Evolutionary conservation across 768 basidiomycete genomes (phyloP), one percentile per base, ranked within the genome.

Genomic region (Collybiopsis confluens): DNA sequence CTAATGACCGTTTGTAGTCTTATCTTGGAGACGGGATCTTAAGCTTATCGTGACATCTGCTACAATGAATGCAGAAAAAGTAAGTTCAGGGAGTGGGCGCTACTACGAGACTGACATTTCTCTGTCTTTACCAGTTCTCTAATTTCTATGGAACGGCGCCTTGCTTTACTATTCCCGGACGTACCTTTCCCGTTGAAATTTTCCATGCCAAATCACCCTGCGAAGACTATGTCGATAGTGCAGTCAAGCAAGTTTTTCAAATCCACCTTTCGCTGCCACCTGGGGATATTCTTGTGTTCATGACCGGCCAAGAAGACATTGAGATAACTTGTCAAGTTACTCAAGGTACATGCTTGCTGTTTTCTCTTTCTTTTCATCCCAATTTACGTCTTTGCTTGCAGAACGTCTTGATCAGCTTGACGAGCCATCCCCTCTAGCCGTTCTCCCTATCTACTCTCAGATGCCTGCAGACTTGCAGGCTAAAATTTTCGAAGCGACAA

Each of bases 301-400:
- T 98, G 96, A 99, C 97, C 23, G 97, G 97, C 35, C 97, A 98
- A 72, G 97, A 98, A 71, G 96, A 99, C 67, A 99, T 99, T 56
- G 96, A 98, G 70, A 81, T 92, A 27, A 98, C 94, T 10, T 99
- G 97, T 65, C 89, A 92, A 63, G 96, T 98, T 28, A 75, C 98
- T 18, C 82, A 88, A 68, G 94, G 94, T 93, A 24, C 15, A 1
- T n/a, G 10, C 30, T 40, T 43, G 35, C 16, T 10, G 23, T 27
- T 24, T 42, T 24, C n/a, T n/a, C n/a, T n/a, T n/a, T n/a, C n/a
- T n/a, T n/a, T n/a, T n/a, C n/a, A n/a, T n/a, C n/a, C n/a, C n/a
- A n/a, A n/a, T n/a, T n/a, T n/a, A n/a, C n/a, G n/a, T n/a, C n/a
- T n/a, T 15, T 54, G 30, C 23, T 49, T 38, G 23, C 63, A 96